These are phyloP conservation scores for Colletotrichum sp. DNA, from an alignment of 2,329 filamentous ascomycete species.

Conservation along the genomic window DNA sequence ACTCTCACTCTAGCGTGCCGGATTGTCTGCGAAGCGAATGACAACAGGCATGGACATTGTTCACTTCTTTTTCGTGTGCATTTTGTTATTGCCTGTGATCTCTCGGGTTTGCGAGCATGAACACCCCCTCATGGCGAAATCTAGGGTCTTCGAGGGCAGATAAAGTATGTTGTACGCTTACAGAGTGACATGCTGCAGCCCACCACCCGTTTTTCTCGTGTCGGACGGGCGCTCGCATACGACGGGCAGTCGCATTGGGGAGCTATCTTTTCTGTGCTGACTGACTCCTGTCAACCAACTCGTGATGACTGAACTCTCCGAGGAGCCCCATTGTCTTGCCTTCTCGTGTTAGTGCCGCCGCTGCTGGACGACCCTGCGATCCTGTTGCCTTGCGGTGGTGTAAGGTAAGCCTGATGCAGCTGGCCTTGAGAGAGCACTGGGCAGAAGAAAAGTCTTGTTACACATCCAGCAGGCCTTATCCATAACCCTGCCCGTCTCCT, in stretches of 20 bases:
- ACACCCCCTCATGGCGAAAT: neutral
- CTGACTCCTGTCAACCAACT: neutral
- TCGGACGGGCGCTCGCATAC: neutral
- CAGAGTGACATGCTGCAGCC: neutral
- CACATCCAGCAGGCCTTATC: neutral
- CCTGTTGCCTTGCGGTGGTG: neutral
- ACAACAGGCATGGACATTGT: neutral
- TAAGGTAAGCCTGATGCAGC: neutral
- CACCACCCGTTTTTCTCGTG: neutral
- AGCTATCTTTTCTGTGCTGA: neutral
- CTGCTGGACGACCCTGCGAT: neutral
- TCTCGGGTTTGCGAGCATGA: neutral
- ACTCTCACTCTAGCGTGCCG: neutral
- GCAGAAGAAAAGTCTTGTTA: neutral
- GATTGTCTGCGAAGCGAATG: neutral
- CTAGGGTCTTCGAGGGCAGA: neutral
- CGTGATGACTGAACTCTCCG: neutral
- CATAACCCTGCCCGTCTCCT: neutral
- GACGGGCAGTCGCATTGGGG: neutral
- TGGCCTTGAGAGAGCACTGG: neutral
- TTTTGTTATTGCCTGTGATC: neutral
- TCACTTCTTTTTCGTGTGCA: neutral
- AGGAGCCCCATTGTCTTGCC: neutral
- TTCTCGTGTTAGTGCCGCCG: neutral
- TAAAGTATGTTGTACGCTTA: neutral